Conservation (phyloP, 2,329 filamentous ascomycete genomes). For the Macrophomina pseudophaseolina region DNA sequence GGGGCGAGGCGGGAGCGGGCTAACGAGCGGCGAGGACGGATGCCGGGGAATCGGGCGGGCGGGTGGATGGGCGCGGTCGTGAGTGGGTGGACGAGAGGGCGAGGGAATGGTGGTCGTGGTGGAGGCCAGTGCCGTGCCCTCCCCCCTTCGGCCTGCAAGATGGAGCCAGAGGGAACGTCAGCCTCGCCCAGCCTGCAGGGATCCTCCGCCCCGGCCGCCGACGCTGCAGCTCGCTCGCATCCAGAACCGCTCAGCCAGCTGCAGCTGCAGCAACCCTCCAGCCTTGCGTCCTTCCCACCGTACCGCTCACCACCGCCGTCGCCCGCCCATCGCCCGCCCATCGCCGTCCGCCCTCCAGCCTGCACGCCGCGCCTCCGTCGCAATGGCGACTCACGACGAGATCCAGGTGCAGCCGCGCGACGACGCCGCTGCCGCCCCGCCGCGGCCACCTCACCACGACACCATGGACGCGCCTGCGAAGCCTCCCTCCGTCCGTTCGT, state of each 20-base stretch:
- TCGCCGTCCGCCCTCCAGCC: not conserved
- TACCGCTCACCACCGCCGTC: not conserved
- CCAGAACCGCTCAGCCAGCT: too few relatives aligned
- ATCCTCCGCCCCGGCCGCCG: constrained; percentile 10
- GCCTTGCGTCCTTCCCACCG: not conserved
- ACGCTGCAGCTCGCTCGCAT: not conserved
- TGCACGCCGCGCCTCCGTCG: not conserved
- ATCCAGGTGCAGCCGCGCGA: constrained; percentile 9
- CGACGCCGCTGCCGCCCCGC: constrained; percentile 1
- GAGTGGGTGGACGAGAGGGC: constrained; percentile 5
- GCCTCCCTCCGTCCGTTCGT: constrained; percentile 20
- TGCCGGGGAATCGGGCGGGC: not conserved
- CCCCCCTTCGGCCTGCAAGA: constrained; percentile 10
- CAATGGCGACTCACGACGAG: constrained; percentile 23
- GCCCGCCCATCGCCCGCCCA: not conserved
- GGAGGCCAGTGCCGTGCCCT: not conserved
- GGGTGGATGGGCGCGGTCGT: not conserved
- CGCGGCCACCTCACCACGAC: constrained; percentile 12
- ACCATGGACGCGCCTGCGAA: constrained; percentile 8
- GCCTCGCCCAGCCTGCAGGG: constrained; percentile 18
- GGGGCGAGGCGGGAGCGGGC: not conserved
- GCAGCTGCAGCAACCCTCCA: not conserved
- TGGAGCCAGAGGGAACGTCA: constrained; percentile 14
- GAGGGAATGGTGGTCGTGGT: constrained; percentile 6
- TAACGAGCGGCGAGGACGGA: constrained; percentile 20